A percentile compares a stretch with the other conserved stretches of the same genome.
Evolutionary conservation across 495 filamentous ascomycete genomes (phyloP).

Genomic region (Aspergillus ostianus): DNA sequence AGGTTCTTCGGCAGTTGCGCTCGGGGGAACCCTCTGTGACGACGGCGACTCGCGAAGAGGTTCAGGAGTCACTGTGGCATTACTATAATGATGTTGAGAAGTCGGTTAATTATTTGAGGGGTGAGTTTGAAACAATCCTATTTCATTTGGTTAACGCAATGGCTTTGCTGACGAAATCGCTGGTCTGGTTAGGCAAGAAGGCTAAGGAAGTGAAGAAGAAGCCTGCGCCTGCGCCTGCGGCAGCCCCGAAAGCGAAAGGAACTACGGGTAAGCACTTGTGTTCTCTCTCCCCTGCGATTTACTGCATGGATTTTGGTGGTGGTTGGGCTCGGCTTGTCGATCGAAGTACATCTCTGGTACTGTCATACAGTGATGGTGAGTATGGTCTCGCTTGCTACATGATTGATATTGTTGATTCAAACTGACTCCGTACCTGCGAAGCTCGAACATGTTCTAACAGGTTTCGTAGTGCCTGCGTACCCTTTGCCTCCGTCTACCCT

Average conservation of each 20-base stretch:
- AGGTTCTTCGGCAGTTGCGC: slow-evolving; percentile 39
- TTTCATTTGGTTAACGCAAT: background rate
- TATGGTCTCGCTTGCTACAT: slow-evolving; percentile 13
- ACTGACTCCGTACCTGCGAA: slow-evolving; percentile 35
- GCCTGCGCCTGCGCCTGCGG: slow-evolving; percentile 34
- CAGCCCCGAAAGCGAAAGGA: slow-evolving; percentile 33
- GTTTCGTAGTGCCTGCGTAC: slow-evolving; percentile 38
- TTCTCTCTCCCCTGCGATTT: slow-evolving; percentile 17
- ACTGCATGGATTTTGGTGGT: slow-evolving; percentile 12
- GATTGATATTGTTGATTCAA: slow-evolving; percentile 19
- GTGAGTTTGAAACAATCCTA: slow-evolving; percentile 36
- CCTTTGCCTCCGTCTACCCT: slow-evolving; percentile 24
- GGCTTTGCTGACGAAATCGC: slow-evolving; percentile 10
- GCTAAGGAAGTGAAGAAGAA: slow-evolving; percentile 42
- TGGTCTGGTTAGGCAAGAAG: slow-evolving; percentile 37
- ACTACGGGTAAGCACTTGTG: slow-evolving; percentile 48
- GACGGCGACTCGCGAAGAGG: slow-evolving; percentile 54
- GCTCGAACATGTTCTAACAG: slow-evolving; percentile 45
- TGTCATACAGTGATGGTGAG: slow-evolving; percentile 8
- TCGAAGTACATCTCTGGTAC: slow-evolving; percentile 13
- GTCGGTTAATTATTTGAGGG: slow-evolving; percentile 71
- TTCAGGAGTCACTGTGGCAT: slow-evolving; percentile 89
- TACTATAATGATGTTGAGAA: slow-evolving; percentile 94
- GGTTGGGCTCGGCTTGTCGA: slow-evolving; percentile 35
- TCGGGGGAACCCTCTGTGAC: slow-evolving; percentile 40